A percentile compares a stretch with the other conserved stretches of the same genome.
Conservation (phyloP, 1,139 yeast genomes). For the Yamadazyma dendronema region DNA sequence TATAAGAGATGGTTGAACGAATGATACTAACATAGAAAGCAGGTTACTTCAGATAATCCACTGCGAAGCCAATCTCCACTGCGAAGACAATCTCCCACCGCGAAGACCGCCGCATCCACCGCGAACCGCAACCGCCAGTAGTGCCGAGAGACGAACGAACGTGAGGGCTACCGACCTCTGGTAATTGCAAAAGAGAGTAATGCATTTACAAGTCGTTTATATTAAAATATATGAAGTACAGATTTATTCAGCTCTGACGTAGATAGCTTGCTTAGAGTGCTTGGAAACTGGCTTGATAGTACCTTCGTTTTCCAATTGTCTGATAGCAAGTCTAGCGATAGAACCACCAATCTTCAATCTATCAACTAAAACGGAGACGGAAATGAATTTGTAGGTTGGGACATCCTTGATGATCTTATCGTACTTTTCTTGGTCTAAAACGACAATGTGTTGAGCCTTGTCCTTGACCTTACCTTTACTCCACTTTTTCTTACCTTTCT, state of each 20-base stretch:
- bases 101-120: no score
- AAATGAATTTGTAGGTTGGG: constrained; percentile 97
- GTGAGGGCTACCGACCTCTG: no score
- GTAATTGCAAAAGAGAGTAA: no score
- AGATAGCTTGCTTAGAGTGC: constrained; percentile 97
- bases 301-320: constrained; percentile 94
- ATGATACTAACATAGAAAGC: no score
- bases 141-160: no score
- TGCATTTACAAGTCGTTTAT: constrained; percentile 7
- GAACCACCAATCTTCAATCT: constrained; percentile 99
- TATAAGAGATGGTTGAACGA: no score
- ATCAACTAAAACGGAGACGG: constrained; percentile 97
- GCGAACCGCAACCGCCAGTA: no score
- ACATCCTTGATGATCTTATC: constrained; percentile 99
- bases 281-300: constrained; percentile 90
- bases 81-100: no score
- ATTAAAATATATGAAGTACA: constrained; percentile 11
- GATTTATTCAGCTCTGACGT: constrained; percentile 67
- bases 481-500: constrained; percentile 99
- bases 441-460: constrained; percentile 98
- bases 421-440: constrained; percentile 96
- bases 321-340: constrained; percentile 95
- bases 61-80: no score
- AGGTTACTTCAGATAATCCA: no score
- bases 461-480: constrained; percentile 99